A percentile compares a stretch with the other conserved stretches of the same genome.
Evolutionary conservation across 441 rosid species (phyloP).

Genomic region (Euphorbia schlechtendalii): DNA sequence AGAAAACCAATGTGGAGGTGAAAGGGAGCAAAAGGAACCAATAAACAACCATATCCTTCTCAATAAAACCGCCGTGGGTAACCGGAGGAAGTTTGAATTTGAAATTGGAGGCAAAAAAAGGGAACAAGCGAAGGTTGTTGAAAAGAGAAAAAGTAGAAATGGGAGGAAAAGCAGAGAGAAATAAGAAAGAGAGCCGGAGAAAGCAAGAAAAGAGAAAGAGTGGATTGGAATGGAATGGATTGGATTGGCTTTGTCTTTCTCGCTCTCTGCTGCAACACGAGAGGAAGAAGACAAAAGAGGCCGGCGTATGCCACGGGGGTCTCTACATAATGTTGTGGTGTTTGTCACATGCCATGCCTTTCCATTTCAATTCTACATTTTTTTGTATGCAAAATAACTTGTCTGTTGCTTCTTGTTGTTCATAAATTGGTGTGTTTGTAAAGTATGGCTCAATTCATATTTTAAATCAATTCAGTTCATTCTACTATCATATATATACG

Average conservation of each 20-base stretch:
- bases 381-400: too few species aligned
- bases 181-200: not conserved
- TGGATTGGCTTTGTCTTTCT: not conserved
- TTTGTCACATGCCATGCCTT: slow-evolving; percentile 16
- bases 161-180: not conserved
- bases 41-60: not conserved
- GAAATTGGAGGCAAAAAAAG: not conserved
- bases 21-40: slow-evolving; percentile 22
- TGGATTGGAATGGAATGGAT: not conserved
- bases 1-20: slow-evolving; percentile 13
- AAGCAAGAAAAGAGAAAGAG: not conserved
- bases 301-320: slow-evolving; percentile 18
- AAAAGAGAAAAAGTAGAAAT: not conserved
- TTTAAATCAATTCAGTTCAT: too few species aligned
- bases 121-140: not conserved
- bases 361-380: too few species aligned
- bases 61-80: not conserved
- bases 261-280: not conserved
- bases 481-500: too few species aligned
- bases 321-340: slow-evolving; percentile 3
- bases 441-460: too few species aligned
- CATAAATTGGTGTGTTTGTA: too few species aligned
- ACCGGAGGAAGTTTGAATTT: not conserved
- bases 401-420: too few species aligned
- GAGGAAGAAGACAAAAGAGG: slow-evolving; percentile 12